These are phyloP conservation scores for Lactuca saligna DNA, from an alignment of 129 eudicot species.

Conservation along the genomic window DNA sequence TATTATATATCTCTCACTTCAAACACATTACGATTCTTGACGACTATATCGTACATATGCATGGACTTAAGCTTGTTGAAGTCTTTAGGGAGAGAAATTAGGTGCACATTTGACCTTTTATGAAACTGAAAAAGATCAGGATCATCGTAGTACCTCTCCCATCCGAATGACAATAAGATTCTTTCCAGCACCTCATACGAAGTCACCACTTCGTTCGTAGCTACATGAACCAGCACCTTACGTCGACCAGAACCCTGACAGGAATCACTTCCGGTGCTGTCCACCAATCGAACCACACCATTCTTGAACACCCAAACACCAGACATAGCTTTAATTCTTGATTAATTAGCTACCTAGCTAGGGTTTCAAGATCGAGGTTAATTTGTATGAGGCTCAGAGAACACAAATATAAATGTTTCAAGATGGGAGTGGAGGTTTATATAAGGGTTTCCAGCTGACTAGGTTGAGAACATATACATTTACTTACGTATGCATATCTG, in stretches of 20 bases:
- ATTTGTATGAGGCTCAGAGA: conserved; percentile 3
- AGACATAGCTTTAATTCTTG: background rate
- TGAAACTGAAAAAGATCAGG: conserved; percentile 35
- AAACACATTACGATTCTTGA: conserved; percentile 36
- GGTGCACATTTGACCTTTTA: conserved; percentile 27
- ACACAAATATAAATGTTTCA: conserved; percentile 16
- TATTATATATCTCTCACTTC: conserved; percentile 36
- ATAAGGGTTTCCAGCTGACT: conserved; percentile 37
- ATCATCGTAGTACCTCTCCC: conserved; percentile 39
- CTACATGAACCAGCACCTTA: conserved; percentile 32
- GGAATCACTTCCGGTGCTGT: conserved; percentile 4
- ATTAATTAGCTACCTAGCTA: background rate
- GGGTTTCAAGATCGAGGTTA: conserved; percentile 3
- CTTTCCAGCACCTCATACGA: conserved; percentile 35
- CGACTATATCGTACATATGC: conserved; percentile 41
- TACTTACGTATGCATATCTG: background rate
- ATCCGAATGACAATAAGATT: conserved; percentile 22
- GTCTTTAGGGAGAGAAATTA: conserved; percentile 42
- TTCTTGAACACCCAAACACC: conserved; percentile 35
- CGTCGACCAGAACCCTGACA: background rate
- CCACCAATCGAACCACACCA: conserved; percentile 27
- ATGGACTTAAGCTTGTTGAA: conserved; percentile 32
- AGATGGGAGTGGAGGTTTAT: conserved; percentile 36
- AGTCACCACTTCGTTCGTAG: conserved; percentile 28
- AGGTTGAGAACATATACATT: conserved; percentile 13